Percentiles rank a stretch among this genome's conserved stretches.
These are phyloP conservation scores for Pseudogymnoascus pannorum DNA, from an alignment of 2,329 filamentous ascomycete species.

Conservation along the genomic window DNA sequence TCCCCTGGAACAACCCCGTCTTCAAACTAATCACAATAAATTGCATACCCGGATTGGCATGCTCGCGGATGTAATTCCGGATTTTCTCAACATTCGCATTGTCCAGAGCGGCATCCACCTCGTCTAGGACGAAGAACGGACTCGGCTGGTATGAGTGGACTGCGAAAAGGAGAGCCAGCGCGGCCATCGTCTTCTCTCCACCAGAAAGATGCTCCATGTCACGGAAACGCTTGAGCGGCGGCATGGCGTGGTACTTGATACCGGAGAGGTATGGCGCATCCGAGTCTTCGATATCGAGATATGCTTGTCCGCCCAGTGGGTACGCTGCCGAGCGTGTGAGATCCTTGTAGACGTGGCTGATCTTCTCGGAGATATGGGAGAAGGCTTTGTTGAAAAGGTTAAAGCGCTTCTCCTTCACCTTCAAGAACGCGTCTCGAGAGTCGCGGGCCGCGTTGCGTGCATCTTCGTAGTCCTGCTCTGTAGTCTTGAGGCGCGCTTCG, in stretches of 20 bases:
- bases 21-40: slow-evolving; percentile 98
- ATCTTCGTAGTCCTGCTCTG: slow-evolving; percentile 83
- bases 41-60: slow-evolving; percentile 95
- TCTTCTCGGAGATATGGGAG: slow-evolving; percentile 89
- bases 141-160: slow-evolving; percentile 94
- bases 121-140: slow-evolving; percentile 96
- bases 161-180: slow-evolving; percentile 89
- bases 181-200: slow-evolving; percentile 98
- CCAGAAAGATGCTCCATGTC: slow-evolving; percentile 98
- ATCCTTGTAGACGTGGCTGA: slow-evolving; percentile 88
- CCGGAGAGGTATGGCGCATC: slow-evolving; percentile 93
- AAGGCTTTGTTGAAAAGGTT: slow-evolving; percentile 96
- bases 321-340: slow-evolving; percentile 86
- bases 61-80: slow-evolving; percentile 90
- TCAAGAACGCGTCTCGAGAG: slow-evolving; percentile 76
- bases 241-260: slow-evolving; percentile 98
- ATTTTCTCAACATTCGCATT: slow-evolving; percentile 96
- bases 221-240: slow-evolving; percentile 92
- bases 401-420: slow-evolving; percentile 72
- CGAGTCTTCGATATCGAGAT: slow-evolving; percentile 87
- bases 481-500: slow-evolving; percentile 71
- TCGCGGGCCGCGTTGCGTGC: slow-evolving; percentile 66
- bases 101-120: slow-evolving; percentile 96
- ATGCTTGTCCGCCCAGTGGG: slow-evolving; percentile 80
- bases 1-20: slow-evolving; percentile 90